phyloP scores from a whole-genome alignment of 495 filamentous ascomycete genomes.

The Saxophila tyrrhenica region DNA sequence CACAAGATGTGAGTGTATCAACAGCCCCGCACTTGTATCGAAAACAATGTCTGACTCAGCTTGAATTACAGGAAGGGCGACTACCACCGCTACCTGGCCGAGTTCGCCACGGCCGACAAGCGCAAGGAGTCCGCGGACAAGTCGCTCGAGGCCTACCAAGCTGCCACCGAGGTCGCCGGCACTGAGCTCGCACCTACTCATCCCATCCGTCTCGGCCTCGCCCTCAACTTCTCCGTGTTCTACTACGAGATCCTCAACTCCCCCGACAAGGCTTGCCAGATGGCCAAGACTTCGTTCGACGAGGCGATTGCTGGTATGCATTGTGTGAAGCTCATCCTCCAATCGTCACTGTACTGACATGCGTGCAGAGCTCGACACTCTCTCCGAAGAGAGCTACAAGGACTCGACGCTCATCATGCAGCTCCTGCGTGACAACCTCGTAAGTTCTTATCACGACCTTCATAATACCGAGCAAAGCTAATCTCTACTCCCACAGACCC shows the following conservation, averaged over 20 bases:
- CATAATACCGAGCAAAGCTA: background rate
- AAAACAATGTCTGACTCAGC: slow-evolving; percentile 8
- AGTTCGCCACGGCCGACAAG: slow-evolving; percentile 98
- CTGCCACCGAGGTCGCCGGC: slow-evolving; percentile 96
- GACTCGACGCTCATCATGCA: slow-evolving; percentile 99
- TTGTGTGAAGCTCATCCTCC: no score
- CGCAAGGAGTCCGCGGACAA: slow-evolving; percentile 93
- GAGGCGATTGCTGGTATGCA: slow-evolving; percentile 77
- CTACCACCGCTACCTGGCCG: slow-evolving; percentile 98
- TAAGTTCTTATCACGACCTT: slow-evolving; percentile 38
- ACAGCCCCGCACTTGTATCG: background rate
- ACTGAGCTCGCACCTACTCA: slow-evolving; percentile 96
- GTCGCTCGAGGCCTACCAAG: slow-evolving; percentile 99
- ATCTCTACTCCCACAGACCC: slow-evolving; percentile 50
- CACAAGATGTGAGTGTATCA: slow-evolving; percentile 81
- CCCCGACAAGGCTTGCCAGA: slow-evolving; percentile 94
- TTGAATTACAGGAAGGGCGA: slow-evolving; percentile 79
- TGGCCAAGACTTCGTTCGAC: slow-evolving; percentile 98
- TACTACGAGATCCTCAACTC: slow-evolving; percentile 99
- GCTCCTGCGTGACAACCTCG: slow-evolving; percentile 94
- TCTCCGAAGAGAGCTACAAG: slow-evolving; percentile 99
- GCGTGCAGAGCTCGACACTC: slow-evolving; percentile 79
- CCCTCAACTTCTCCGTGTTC: slow-evolving; percentile 99
- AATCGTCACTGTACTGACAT: background rate
- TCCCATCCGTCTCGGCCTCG: slow-evolving; percentile 95